Evolutionary conservation across 2,329 filamentous ascomycete genomes (phyloP), one percentile per base, ranked within the genome.

Genomic region (Aureobasidium subglaciale): DNA sequence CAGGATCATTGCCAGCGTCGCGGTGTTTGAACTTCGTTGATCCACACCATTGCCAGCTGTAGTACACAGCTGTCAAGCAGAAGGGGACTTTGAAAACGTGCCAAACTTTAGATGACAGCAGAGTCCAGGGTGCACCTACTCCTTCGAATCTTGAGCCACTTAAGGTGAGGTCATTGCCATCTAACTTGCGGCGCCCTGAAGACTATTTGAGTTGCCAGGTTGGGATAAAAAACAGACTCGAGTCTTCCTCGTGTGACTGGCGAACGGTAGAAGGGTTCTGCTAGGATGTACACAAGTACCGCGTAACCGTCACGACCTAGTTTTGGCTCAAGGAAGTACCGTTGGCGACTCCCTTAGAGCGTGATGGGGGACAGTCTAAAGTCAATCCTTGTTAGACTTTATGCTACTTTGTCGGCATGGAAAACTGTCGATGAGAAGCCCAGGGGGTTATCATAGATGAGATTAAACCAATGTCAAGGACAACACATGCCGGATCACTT

Each of bases 151-250:
- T n/a, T n/a, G n/a, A n/a, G n/a, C 35, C 40, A 52, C 13, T 40
- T 54, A 54, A 54, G 38, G 50, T 54, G 34, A 38, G 50, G 50
- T 54, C 38, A 54, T 34, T 37, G 50, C 48, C 37, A n/a, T 43
- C 16, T 18, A 34, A 43, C 37, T 54, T 29, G 20, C 50, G 50
- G 50, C 38, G 27, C 22, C 25, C 11, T 15, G 20, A 54, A 54
- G 38, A 54, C 38, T 54, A 54, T 54, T 54, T 43, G 37, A 9
- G 34, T 43, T 53, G 11, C 9, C 8, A 4, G 16, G 8, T 10
- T n/a, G 30, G 20, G 45, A 20, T 27, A 35, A 30, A 16, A 27
- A 45, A 22, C 27, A 45, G 8, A 32, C 27, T 8, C 27, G 35
- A 32, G 11, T 38, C 5, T 16, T 37, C 24, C 34, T 32, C 34